Base-by-base conservation (phyloP, 768 basidiomycete species). In the Pholiota microspora region DNA sequence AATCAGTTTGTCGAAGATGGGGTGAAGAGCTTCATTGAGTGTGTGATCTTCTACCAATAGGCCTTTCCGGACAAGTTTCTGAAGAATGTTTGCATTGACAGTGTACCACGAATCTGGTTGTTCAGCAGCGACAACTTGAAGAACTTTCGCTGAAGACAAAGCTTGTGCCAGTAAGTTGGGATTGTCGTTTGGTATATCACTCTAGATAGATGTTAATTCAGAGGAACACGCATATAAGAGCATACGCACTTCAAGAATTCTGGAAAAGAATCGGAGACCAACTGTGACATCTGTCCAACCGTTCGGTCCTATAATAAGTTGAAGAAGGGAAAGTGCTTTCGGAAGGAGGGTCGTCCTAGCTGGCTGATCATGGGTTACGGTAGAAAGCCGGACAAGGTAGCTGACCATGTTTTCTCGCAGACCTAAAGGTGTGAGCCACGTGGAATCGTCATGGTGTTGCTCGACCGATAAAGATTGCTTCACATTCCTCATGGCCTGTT, bases 211-310 rank as follows among this genome's bases (percentile, higher is more conserved):
- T 35, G 45, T 46, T 27, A 51, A 16, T 12, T n/a, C 15, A 46
- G 27, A 45, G 23, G 1, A 16, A 21, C 32, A 25, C 27, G 27
- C 49, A 45, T 15, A 31, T 36, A 38, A 21, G 18, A 4, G 72
- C 78, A 63, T 62, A 91, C 94, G 75, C 85, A 86, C 61, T 62
- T 91, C 88, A 36, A 99, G 79, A 1, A 88, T 81, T 28, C 92
- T 80, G 46, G 87, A 82, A 73, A 99, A 98, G 71, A 88, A 98
- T 50, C 89, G 83, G 42, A 98, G 74, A 56, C 97, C 96, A 58
- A 98, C 86, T 6, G 89, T 90, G 4, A 98, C 92, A 59, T 96
- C 94, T 7, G 79, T 84, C 90, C 97, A 94, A 7, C 94, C 94
- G 45, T 80, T 80, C 0, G 89, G 85, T 1, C 89, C 85, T 16